Evolutionary conservation across 768 basidiomycete species (phyloP).

Genomic region (Termitomyces sp.): DNA sequence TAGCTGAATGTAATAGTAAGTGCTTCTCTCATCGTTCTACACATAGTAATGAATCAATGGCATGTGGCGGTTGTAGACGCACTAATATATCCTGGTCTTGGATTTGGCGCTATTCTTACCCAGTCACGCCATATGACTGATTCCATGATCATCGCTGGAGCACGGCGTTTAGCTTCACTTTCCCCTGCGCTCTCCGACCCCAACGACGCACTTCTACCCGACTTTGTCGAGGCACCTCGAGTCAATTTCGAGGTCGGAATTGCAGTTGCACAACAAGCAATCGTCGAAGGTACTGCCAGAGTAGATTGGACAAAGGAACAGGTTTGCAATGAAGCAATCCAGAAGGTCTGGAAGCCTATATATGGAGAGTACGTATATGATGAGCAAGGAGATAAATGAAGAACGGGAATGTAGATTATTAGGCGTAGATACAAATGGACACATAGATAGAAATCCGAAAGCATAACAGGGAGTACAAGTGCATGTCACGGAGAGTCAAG

Average conservation of each 20-base stretch:
- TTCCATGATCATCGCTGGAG: constrained; percentile 85
- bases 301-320: constrained; percentile 56
- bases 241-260: constrained; percentile 80
- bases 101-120: constrained; percentile 71
- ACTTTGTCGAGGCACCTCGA: constrained; percentile 64
- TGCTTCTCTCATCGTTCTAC: neutral
- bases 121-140: constrained; percentile 64
- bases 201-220: constrained; percentile 67
- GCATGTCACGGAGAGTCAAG: neutral
- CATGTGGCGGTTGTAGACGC: constrained; percentile 56
- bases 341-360: constrained; percentile 56
- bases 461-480: neutral
- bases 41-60: neutral
- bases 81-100: constrained; percentile 81
- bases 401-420: neutral
- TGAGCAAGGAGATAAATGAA: constrained; percentile 30
- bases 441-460: neutral
- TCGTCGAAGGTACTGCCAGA: constrained; percentile 61
- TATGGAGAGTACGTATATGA: constrained; percentile 66
- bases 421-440: neutral
- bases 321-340: constrained; percentile 43
- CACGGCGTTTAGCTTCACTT: constrained; percentile 65
- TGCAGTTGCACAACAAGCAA: constrained; percentile 74
- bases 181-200: constrained; percentile 72
- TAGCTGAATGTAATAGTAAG: constrained; percentile 69